Base-by-base conservation (phyloP, 805 yeast species). In the Metschnikowia kunwiensis region DNA sequence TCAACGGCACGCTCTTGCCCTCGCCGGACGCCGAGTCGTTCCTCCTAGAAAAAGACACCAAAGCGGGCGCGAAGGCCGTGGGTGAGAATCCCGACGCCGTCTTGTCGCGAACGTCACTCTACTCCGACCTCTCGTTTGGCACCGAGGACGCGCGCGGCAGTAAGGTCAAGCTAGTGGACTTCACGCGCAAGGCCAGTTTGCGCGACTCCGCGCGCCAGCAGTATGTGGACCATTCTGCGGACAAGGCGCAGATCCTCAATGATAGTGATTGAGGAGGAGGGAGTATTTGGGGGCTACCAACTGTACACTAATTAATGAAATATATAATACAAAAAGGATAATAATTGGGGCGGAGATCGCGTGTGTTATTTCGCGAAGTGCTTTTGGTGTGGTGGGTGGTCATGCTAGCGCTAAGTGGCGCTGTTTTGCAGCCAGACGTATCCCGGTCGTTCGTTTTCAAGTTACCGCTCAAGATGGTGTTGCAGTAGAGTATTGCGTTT, bases 91-190 rank as follows among this genome's bases (percentile, higher is more conserved):
- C 15, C 13, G 27, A 25, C 16, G 30, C 25, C 8, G 21, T 20
- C 12, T 13, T 19, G 8, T 43, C 46, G 15, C 32, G 38, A 15
- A 16, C 44, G 7, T 46, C 50, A 5, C 21, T 44, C 5, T 43
- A 37, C 25, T 42, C 47, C 2, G 42, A 48, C 11, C 23, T 35
- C 20, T 31, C 47, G 7, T 34, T 28, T 19, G 34, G 30, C 10
- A 32, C 38, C 24, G 40, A 34, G 11, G 34, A 27, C 9, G 41
- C 27, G 14, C 27, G 30, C 12, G 49, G 42, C 11, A 32, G 46
- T 21, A 57, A 57, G 29, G 73, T 74, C 9, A 71, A 72, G 49
- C 55, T 72, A 36, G 75, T 72, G 26, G 70, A 72, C 31, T 71
- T 72, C 42, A 69, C 74, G 4, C 55, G 75, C 44, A 64, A 64